phyloP scores from a whole-genome alignment of 345 rosid genomes.

The Acer yangbiense region DNA sequence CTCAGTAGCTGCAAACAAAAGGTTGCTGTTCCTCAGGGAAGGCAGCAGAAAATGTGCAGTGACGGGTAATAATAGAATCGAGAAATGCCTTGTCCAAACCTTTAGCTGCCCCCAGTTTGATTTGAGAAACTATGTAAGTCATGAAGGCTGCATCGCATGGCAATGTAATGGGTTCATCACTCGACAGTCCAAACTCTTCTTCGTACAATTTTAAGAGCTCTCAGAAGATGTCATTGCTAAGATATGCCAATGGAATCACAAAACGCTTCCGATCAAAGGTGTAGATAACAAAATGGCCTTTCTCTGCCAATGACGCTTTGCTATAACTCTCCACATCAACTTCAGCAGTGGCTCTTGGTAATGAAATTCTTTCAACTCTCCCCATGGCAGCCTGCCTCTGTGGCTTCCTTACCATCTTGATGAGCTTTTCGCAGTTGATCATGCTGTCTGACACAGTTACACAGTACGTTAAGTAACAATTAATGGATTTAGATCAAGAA shows the following conservation, averaged over 20 bases:
- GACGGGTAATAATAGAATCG: constrained; percentile 1
- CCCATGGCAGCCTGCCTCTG: constrained; percentile 13
- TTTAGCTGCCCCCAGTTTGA: constrained; percentile 8
- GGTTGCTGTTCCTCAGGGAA: constrained; percentile 17
- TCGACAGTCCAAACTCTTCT: constrained; percentile 36
- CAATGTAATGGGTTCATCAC: constrained; percentile 30
- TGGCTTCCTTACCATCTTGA: constrained; percentile 32
- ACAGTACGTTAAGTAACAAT: too few relatives aligned
- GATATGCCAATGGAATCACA: constrained; percentile 1
- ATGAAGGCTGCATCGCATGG: constrained; percentile 33
- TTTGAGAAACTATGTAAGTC: constrained; percentile 23
- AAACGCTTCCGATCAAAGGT: constrained; percentile 5
- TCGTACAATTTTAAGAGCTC: constrained; percentile 30
- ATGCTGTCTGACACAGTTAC: neutral
- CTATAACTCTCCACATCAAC: neutral
- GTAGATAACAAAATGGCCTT: constrained; percentile 23
- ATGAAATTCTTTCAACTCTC: constrained; percentile 15
- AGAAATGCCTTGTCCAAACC: constrained; percentile 26
- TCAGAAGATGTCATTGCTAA: neutral
- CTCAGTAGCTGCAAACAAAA: constrained; percentile 17
- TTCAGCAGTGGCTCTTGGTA: neutral
- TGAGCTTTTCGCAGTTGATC: constrained; percentile 27
- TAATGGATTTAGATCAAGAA: neutral
- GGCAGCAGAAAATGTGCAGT: constrained; percentile 11
- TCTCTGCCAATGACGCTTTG: neutral